phyloP scores from a whole-genome alignment of 306 rosid species.

The Cicer yamashitae region DNA sequence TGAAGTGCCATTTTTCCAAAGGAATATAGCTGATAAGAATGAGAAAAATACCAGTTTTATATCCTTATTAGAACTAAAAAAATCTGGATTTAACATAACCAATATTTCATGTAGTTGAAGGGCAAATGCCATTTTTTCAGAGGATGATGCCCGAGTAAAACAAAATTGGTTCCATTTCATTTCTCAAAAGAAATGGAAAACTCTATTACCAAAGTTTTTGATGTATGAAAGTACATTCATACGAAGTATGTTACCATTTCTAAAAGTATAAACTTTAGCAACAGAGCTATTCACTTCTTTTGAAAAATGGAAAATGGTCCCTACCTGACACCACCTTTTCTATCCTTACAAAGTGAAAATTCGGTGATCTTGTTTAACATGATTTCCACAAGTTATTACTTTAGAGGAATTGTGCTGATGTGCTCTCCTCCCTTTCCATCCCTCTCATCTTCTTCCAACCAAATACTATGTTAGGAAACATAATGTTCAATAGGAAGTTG shows the following conservation, averaged over 20 bases:
- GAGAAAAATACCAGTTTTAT: too few relatives aligned
- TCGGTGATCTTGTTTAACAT: neutral
- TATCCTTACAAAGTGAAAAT: neutral
- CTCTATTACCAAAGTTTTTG: too few relatives aligned
- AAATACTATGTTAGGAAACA: neutral
- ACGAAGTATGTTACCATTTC: too few relatives aligned
- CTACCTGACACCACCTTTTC: neutral
- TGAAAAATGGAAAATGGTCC: too few relatives aligned
- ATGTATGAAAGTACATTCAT: too few relatives aligned
- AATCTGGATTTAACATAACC: neutral
- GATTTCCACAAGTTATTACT: neutral
- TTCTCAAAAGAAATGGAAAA: neutral
- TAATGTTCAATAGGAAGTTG: neutral
- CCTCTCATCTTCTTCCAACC: neutral
- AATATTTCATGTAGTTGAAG: constrained; percentile 25
- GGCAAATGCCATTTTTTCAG: neutral
- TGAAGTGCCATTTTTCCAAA: neutral
- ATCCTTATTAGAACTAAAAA: too few relatives aligned
- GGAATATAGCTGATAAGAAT: neutral
- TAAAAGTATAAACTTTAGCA: too few relatives aligned
- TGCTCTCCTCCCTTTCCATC: too few relatives aligned
- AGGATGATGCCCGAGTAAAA: too few relatives aligned
- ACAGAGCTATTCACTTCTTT: too few relatives aligned
- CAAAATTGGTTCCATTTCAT: too few relatives aligned
- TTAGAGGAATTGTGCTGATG: too few relatives aligned